These are phyloP conservation scores for Mortierella sp. DNA, from an alignment of 371 early-diverging fungal genomes.

Conservation along the genomic window DNA sequence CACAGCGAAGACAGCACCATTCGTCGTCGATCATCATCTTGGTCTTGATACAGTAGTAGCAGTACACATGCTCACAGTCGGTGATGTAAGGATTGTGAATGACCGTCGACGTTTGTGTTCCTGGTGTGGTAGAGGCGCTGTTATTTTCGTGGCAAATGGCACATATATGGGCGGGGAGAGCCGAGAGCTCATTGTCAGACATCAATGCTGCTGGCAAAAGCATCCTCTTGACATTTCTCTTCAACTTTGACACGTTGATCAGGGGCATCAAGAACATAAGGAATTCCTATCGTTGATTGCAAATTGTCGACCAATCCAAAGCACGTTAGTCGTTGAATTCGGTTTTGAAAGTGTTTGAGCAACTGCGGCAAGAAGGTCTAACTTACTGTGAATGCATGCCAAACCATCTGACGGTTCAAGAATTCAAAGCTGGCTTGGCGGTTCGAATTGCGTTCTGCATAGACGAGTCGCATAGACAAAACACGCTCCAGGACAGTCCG, in stretches of 20 bases:
- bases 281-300: slow-evolving; percentile 78
- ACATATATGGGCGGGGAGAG: slow-evolving; percentile 76
- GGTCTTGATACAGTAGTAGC: slow-evolving; percentile 91
- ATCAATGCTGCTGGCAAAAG: slow-evolving; percentile 70
- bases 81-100: slow-evolving; percentile 83
- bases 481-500: slow-evolving; percentile 84
- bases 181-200: slow-evolving; percentile 67
- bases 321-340: neutral
- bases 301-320: neutral
- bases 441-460: slow-evolving; percentile 80
- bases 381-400: slow-evolving; percentile 94
- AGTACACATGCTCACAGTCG: slow-evolving; percentile 87
- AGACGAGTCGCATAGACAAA: slow-evolving; percentile 87
- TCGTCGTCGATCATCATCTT: slow-evolving; percentile 80
- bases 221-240: slow-evolving; percentile 70
- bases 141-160: slow-evolving; percentile 78
- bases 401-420: slow-evolving; percentile 93
- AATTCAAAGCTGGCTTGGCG: slow-evolving; percentile 93
- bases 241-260: slow-evolving; percentile 83
- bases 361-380: neutral
- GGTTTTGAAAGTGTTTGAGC: neutral
- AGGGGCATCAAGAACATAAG: slow-evolving; percentile 89
- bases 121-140: slow-evolving; percentile 32
- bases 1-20: slow-evolving; percentile 88
- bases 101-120: slow-evolving; percentile 50